These are phyloP conservation scores for Knoxdaviesia capensis DNA, from an alignment of 2,329 filamentous ascomycete genomes.

Conservation along the genomic window DNA sequence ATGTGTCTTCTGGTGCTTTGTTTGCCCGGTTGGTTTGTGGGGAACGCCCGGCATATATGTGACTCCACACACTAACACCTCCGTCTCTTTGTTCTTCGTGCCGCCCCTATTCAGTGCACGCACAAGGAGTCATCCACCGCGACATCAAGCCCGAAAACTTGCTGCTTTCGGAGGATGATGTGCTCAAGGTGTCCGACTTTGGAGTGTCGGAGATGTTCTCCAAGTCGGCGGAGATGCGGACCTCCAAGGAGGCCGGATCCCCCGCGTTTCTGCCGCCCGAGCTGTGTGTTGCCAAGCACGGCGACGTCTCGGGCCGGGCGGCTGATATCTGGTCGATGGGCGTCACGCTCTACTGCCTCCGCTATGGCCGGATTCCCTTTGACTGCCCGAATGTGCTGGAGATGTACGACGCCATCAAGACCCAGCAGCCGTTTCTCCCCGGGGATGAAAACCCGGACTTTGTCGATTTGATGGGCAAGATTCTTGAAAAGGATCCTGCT, in stretches of 20 bases:
- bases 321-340: slow-evolving; percentile 99
- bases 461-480: slow-evolving; percentile 47
- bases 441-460: slow-evolving; percentile 47
- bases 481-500: slow-evolving; percentile 70
- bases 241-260: slow-evolving; percentile 80
- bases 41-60: slow-evolving; percentile 2
- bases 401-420: slow-evolving; percentile 73
- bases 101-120: slow-evolving; percentile 41
- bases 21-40: neutral
- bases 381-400: slow-evolving; percentile 61
- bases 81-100: too few species aligned
- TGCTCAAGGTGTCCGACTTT: slow-evolving; percentile 96
- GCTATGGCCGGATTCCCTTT: slow-evolving; percentile 78
- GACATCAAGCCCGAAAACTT: slow-evolving; percentile 98
- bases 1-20: slow-evolving; percentile 15
- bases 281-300: slow-evolving; percentile 70
- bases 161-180: slow-evolving; percentile 69
- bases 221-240: slow-evolving; percentile 68
- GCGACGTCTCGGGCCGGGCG: slow-evolving; percentile 69
- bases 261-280: slow-evolving; percentile 91
- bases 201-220: slow-evolving; percentile 99
- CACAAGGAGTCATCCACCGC: slow-evolving; percentile 83
- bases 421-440: slow-evolving; percentile 42
- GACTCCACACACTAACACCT: slow-evolving; percentile 3
- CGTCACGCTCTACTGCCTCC: slow-evolving; percentile 78